Conservation (phyloP, 257 asterid species). For the Euphrasia confusa region DNA sequence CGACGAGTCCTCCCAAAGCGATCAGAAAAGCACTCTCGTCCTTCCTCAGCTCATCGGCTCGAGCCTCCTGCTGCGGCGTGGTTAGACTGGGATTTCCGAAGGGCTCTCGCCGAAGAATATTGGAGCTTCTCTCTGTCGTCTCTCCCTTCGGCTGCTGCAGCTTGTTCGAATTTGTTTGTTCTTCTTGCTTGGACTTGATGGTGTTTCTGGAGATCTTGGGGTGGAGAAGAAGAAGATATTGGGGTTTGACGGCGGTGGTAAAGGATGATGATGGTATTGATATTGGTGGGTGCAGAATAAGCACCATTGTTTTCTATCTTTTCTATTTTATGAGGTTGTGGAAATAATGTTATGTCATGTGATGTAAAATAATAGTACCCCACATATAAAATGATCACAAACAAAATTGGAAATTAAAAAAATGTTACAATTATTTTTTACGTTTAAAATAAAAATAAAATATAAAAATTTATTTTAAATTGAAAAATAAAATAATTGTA, state of each 20-base stretch:
- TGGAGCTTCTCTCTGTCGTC: slow-evolving; percentile 43
- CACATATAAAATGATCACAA: too few species aligned
- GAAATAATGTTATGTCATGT: too few species aligned
- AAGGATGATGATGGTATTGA: slow-evolving; percentile 36
- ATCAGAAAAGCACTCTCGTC: slow-evolving; percentile 81
- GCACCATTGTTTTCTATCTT: too few species aligned
- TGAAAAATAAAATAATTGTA: too few species aligned
- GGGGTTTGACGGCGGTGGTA: slow-evolving; percentile 29
- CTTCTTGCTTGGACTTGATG: slow-evolving; percentile 44
- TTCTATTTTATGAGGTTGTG: too few species aligned
- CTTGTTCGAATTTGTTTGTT: slow-evolving; percentile 42
- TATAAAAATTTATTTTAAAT: too few species aligned
- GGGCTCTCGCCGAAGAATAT: slow-evolving; percentile 67
- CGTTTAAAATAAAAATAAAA: too few species aligned
- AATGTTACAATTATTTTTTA: too few species aligned
- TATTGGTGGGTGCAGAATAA: slow-evolving; percentile 29
- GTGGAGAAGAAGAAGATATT: slow-evolving; percentile 17
- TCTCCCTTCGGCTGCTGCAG: slow-evolving; percentile 52
- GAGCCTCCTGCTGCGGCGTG: slow-evolving; percentile 43
- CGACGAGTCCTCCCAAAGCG: slow-evolving; percentile 89
- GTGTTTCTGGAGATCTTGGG: slow-evolving; percentile 25
- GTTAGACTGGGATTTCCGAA: slow-evolving; percentile 50
- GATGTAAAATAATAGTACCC: too few species aligned
- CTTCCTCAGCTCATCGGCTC: slow-evolving; percentile 47
- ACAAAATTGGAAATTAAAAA: too few species aligned